Evolutionary conservation across 352 stramenopile species (phyloP).

Genomic region (Phytophthora kernoviae): DNA sequence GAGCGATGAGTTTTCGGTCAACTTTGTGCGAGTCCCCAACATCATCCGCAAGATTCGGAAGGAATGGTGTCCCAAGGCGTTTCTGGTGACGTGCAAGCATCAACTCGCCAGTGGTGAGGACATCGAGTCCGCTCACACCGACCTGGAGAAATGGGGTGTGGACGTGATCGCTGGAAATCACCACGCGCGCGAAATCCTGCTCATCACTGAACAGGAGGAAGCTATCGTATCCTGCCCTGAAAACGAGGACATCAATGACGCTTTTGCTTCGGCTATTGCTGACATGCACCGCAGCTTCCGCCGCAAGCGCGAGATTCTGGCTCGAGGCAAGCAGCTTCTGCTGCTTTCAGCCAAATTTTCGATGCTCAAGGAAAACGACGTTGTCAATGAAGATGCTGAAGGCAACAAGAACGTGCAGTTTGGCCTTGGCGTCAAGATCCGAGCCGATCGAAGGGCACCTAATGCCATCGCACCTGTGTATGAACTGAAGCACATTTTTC

Average conservation of each 20-base stretch:
- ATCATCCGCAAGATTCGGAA: conserved; percentile 83
- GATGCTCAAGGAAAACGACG: conserved; percentile 86
- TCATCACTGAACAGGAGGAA: conserved; percentile 85
- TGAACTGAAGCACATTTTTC: conserved; percentile 86
- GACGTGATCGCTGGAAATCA: conserved; percentile 79
- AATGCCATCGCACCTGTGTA: conserved; percentile 65
- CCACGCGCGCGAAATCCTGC: conserved; percentile 66
- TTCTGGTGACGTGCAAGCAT: conserved; percentile 82
- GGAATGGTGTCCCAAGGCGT: conserved; percentile 81
- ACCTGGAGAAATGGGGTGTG: conserved; percentile 83
- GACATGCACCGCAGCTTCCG: conserved; percentile 81
- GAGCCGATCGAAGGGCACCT: conserved; percentile 56
- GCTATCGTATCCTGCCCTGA: conserved; percentile 76
- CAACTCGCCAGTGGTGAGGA: conserved; percentile 68
- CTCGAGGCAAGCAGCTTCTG: conserved; percentile 78
- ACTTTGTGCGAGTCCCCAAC: conserved; percentile 82
- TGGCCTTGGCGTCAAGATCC: conserved; percentile 76
- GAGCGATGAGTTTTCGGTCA: conserved; percentile 72
- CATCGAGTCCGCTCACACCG: conserved; percentile 67
- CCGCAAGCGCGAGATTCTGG: conserved; percentile 73
- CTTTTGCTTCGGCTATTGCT: conserved; percentile 74
- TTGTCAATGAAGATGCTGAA: conserved; percentile 85
- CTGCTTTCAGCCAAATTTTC: conserved; percentile 87
- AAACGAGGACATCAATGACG: conserved; percentile 81
- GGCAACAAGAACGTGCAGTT: conserved; percentile 90